Conservation (phyloP, 331 rosid species). For the Saraca asoca region DNA sequence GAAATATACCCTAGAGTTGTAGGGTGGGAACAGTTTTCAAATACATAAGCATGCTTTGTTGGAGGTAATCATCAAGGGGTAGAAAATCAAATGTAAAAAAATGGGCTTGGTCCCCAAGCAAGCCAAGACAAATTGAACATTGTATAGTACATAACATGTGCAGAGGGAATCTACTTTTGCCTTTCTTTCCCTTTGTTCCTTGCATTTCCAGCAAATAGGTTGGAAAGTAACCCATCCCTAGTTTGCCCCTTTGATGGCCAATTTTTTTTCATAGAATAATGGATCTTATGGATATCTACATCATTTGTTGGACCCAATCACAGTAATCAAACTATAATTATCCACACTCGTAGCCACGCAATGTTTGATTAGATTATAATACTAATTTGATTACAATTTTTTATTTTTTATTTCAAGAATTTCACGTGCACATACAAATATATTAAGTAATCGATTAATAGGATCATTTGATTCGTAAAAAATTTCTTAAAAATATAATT, state of each 20-base stretch:
- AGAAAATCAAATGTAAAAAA: constrained; percentile 25
- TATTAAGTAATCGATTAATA: too few relatives aligned
- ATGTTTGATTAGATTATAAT: constrained; percentile 31
- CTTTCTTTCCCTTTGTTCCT: constrained; percentile 55
- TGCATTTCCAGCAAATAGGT: constrained; percentile 68
- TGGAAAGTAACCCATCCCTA: constrained; percentile 52
- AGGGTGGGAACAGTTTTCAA: constrained; percentile 10
- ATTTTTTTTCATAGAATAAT: constrained; percentile 32
- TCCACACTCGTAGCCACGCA: constrained; percentile 38
- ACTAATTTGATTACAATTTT: too few relatives aligned
- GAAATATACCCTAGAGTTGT: too few relatives aligned
- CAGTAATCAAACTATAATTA: constrained; percentile 50
- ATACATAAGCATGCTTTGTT: constrained; percentile 34
- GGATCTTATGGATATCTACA: constrained; percentile 38
- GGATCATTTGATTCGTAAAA: too few relatives aligned
- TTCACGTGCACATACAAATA: too few relatives aligned
- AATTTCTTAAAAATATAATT: too few relatives aligned
- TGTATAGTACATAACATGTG: constrained; percentile 63
- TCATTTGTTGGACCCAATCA: constrained; percentile 54
- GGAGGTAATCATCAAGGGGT: constrained; percentile 42
- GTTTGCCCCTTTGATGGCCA: constrained; percentile 41
- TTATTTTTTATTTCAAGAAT: too few relatives aligned
- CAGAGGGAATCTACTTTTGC: constrained; percentile 64
- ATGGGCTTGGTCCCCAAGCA: constrained; percentile 45
- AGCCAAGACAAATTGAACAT: constrained; percentile 64